phyloP scores from a whole-genome alignment of 2,329 filamentous ascomycete species.

The Arthrinium puccinioides region DNA sequence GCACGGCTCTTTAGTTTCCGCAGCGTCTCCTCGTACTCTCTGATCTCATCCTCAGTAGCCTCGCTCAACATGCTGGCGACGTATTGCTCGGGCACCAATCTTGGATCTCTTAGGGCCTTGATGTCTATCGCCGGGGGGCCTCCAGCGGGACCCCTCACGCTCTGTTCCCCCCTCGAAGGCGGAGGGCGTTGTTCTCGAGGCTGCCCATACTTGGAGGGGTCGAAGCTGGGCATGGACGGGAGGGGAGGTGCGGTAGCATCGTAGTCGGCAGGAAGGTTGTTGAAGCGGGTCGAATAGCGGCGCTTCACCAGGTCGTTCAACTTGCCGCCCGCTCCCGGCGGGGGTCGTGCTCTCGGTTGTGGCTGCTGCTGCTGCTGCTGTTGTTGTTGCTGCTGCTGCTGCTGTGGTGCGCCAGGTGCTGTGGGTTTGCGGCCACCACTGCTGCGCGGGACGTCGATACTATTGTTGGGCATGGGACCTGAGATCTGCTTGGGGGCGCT shows the following conservation, averaged over 20 bases:
- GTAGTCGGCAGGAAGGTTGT: slow-evolving; percentile 64
- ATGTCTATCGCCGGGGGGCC: slow-evolving; percentile 65
- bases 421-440: slow-evolving; percentile 27
- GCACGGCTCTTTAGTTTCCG: slow-evolving; percentile 72
- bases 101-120: slow-evolving; percentile 72
- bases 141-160: slow-evolving; percentile 32
- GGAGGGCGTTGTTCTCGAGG: slow-evolving; percentile 39
- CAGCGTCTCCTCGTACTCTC: slow-evolving; percentile 69
- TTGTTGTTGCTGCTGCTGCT: background rate
- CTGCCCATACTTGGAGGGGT: slow-evolving; percentile 45
- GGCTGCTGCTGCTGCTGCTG: slow-evolving; percentile 12
- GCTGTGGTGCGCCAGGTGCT: too few species aligned
- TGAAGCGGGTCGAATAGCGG: slow-evolving; percentile 89
- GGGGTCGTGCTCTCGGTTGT: slow-evolving; percentile 36
- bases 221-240: slow-evolving; percentile 55
- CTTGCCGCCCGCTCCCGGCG: slow-evolving; percentile 50
- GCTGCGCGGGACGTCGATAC: slow-evolving; percentile 26
- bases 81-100: slow-evolving; percentile 72
- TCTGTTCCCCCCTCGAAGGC: slow-evolving; percentile 42
- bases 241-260: slow-evolving; percentile 64
- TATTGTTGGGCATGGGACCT: slow-evolving; percentile 48
- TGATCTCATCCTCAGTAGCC: slow-evolving; percentile 81
- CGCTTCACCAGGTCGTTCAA: slow-evolving; percentile 84
- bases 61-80: slow-evolving; percentile 69
- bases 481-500: slow-evolving; percentile 59